Evolutionary conservation across 306 rosid species (phyloP).

Genomic region (Vicia faba): DNA sequence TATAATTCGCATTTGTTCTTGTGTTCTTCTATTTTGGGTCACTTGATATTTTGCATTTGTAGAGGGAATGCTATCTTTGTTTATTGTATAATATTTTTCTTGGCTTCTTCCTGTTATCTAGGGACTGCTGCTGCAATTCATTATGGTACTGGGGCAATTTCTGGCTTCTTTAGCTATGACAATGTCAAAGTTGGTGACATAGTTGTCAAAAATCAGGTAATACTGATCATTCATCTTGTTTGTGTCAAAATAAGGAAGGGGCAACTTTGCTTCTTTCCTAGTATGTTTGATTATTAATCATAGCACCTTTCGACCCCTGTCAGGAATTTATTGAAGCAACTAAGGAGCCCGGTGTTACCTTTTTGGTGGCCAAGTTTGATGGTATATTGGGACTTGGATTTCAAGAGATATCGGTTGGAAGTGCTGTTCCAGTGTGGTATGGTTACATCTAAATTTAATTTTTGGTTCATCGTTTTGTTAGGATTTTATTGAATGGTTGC

Average conservation of each 20-base stretch:
- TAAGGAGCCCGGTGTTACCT: conserved; percentile 65
- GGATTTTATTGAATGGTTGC: neutral
- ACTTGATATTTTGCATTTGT: conserved; percentile 17
- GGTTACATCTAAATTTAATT: conserved; percentile 5
- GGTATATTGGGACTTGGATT: conserved; percentile 93
- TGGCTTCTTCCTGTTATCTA: conserved; percentile 35
- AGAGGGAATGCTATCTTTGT: conserved; percentile 11
- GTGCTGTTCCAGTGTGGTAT: conserved; percentile 87
- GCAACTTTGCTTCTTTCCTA: conserved; percentile 3
- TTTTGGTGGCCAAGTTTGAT: conserved; percentile 82
- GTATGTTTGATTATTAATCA: conserved; percentile 18
- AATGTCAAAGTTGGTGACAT: conserved; percentile 70
- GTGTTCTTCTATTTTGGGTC: conserved; percentile 12
- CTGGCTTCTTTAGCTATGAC: conserved; percentile 89
- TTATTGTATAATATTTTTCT: neutral
- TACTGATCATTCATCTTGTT: conserved; percentile 19
- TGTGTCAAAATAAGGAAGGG: neutral
- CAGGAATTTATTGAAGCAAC: conserved; percentile 95
- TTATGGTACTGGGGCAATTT: conserved; percentile 83
- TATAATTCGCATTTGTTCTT: neutral
- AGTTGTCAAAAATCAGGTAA: conserved; percentile 75
- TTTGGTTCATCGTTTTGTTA: conserved; percentile 31
- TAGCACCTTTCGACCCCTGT: conserved; percentile 5
- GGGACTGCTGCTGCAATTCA: conserved; percentile 84
- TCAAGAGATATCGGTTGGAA: conserved; percentile 89